A percentile compares a stretch with the other conserved stretches of the same genome.
Evolutionary conservation across 371 early-diverging fungal genomes (phyloP).

Genomic region (Homolaphlyctis polyrhiza): DNA sequence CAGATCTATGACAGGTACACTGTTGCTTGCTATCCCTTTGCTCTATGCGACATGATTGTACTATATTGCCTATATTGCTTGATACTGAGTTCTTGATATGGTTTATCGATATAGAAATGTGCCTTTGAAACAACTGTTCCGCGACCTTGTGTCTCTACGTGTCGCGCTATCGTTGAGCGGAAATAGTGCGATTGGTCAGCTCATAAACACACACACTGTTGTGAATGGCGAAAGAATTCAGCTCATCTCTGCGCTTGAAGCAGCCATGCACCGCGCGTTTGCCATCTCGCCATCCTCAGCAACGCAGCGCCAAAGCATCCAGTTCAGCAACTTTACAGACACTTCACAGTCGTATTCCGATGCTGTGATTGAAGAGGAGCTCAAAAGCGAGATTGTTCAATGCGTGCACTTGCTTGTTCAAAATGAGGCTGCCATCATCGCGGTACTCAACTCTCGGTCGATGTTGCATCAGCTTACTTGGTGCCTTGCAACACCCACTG

Average conservation of each 20-base stretch:
- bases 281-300: constrained; percentile 1
- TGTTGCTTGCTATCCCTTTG: no score
- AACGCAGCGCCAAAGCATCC: background rate
- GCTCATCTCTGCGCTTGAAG: constrained; percentile 15
- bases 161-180: constrained; percentile 17
- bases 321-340: background rate
- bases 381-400: constrained; percentile 20
- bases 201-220: constrained; percentile 10
- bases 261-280: constrained; percentile 18
- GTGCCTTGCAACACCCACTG: constrained; percentile 12
- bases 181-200: constrained; percentile 7
- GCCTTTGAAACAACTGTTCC: constrained; percentile 22
- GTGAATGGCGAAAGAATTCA: background rate
- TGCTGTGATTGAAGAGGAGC: constrained; percentile 23
- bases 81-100: background rate
- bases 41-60: no score
- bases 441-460: constrained; percentile 13
- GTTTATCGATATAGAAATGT: constrained; percentile 11
- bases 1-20: no score
- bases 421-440: constrained; percentile 16
- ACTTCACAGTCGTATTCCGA: constrained; percentile 22
- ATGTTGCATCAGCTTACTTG: constrained; percentile 20
- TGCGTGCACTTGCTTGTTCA: constrained; percentile 24
- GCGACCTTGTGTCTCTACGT: constrained; percentile 22
- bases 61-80: no score